Base-by-base conservation (phyloP, 2,329 filamentous ascomycete genomes). In the Fusarium protoensiforme region DNA sequence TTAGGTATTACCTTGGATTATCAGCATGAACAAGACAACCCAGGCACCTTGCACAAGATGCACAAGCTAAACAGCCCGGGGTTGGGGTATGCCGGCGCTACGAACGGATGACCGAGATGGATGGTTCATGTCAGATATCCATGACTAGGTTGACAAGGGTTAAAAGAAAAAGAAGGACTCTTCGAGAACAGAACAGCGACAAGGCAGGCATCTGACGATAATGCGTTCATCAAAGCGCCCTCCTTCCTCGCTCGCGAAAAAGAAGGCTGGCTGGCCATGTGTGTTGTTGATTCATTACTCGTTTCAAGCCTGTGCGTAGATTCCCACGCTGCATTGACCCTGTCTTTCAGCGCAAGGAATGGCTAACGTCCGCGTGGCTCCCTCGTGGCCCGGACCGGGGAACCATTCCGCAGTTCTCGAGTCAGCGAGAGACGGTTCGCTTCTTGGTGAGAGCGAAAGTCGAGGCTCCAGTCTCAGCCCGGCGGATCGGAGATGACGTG, bases 401-500 rank as follows among this genome's bases (percentile, higher is more conserved):
- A 64, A 22, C 38, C 29, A 39, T 43, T 58, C 61, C 51, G 58
- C 54, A 54, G 35, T 22, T 48, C 51, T 61, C 24, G 46, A 65
- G 64, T 61, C 57, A 57, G 63, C 20, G n/a, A 57, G 29, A 33
- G 29, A 33, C 31, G 29, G 29, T 54, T 35, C 29, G 29, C 27
- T 53, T 31, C 29, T 18, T 31, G 18, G 33, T 27, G 33, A 24
- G n/a, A 22, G 13, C 18, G 56, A 39, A 57, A 31, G 39, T 64
- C 67, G 67, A 78, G 76, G 68, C 76, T 75, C 68, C 68, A 65
- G 65, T 64, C 72, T 77, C 68, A 74, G 64, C 71, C 68, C 69
- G 69, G 68, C 65, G 53, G 70, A 69, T 73, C 65, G 64, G 72
- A 65, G 70, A 78, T 78, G 76, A 76, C 76, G 69, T 78, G 76